Evolutionary conservation across 306 rosid species (phyloP), one percentile per base, ranked within the genome.

Genomic region (Lathyrus sativus): DNA sequence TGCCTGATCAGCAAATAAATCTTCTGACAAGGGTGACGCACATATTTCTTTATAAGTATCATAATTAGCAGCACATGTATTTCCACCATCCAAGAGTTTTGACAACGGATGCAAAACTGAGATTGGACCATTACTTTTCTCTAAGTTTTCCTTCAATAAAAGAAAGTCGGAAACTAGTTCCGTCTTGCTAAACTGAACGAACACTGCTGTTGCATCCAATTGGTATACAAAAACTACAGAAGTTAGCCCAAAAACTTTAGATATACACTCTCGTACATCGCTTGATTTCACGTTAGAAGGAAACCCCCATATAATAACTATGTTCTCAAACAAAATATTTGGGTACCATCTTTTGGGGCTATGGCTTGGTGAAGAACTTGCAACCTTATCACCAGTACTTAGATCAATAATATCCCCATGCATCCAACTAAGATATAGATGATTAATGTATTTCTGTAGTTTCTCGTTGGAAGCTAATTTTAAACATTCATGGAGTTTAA

Each of bases 261-360:
- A 81, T 71, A 93, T 63, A 77, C 89, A 81, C 18, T 81, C 77
- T 69, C 81, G 87, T 63, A 90, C 56, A 65, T 83, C 86, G 28
- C 66, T 80, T 44, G 92, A 86, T 86, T 78, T 86, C 74, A 93
- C 79, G 53, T 85, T 77, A 28, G 81, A 53, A 9, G 86, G 80
- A 70, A 93, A 87, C 37, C 97, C 96, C 97, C 96, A 93, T 9
- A 93, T 70, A 61, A 93, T 55, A 75, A 84, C 92, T 58, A 88
- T 77, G 71, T 85, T 86, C 77, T 84, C 92, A 41, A 88, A 90
- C 44, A 74, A 35, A 65, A 93, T 81, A n/a, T 75, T 65, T 0
- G 64, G 72, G 45, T 68, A 68, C 56, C 68, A 83, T 80, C 49
- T 85, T 86, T 69, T 85, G 61, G 43, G 61, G 50, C 37, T 72